Evolutionary conservation across 73 alveolate species (phyloP).

Genomic region (Diophrys appendiculata): DNA sequence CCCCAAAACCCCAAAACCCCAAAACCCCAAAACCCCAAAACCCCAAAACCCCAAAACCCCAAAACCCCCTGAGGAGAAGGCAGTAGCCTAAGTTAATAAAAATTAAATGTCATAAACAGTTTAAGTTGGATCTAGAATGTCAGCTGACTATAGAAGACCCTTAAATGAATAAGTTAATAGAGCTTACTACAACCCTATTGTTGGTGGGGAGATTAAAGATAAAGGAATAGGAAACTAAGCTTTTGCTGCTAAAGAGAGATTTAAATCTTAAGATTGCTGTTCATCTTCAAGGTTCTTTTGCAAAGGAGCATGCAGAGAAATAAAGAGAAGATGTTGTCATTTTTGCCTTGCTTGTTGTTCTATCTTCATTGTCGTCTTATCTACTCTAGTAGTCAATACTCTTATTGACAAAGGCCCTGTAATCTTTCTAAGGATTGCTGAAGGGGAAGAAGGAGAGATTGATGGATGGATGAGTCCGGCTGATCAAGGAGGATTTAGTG

Average conservation of each 20-base stretch:
- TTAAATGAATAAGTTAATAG: no score
- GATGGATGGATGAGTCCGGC: constrained; percentile 50
- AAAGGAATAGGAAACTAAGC: constrained; percentile 9
- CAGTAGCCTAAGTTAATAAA: no score
- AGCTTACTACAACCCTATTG: constrained; percentile 9
- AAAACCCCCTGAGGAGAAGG: no score
- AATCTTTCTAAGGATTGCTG: constrained; percentile 76
- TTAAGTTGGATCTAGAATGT: no score
- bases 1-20: no score
- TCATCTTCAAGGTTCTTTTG: constrained; percentile 20
- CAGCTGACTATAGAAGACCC: no score
- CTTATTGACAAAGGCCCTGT: constrained; percentile 82
- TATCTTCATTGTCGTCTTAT: constrained; percentile 72
- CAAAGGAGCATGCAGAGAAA: constrained; percentile 51
- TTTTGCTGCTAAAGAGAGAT: constrained; percentile 6
- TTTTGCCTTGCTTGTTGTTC: constrained; percentile 79
- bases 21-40: no score
- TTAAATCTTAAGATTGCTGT: constrained; percentile 48
- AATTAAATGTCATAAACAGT: no score
- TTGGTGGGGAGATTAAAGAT: constrained; percentile 2
- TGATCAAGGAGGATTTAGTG: background rate
- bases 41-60: no score
- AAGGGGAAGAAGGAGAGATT: constrained; percentile 63
- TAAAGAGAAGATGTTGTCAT: constrained; percentile 72
- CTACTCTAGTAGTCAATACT: constrained; percentile 72